Percentiles rank a stretch among this genome's conserved stretches.
Conservation (phyloP, 371 early-diverging fungal genomes). For the Mucor saturninus region DNA sequence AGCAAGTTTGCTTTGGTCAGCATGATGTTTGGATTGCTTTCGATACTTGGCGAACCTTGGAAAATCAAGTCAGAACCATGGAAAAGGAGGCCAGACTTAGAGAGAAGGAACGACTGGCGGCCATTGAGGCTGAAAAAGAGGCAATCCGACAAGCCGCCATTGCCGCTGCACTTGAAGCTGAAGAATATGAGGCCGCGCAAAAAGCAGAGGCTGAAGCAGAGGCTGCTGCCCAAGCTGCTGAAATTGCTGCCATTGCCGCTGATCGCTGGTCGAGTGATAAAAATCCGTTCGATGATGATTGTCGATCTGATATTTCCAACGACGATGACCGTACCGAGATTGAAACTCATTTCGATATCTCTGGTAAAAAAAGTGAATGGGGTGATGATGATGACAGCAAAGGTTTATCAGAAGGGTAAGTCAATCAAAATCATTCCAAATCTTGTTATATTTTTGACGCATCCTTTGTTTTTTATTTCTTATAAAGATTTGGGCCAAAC, state of each 20-base stretch:
- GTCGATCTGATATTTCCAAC: slow-evolving; percentile 35
- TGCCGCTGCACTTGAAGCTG: slow-evolving; percentile 38
- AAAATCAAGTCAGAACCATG: slow-evolving; percentile 70
- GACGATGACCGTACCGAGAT: slow-evolving; percentile 44
- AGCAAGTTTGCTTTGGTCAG: slow-evolving; percentile 49
- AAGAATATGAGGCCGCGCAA: slow-evolving; percentile 29
- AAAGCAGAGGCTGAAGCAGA: slow-evolving; percentile 42
- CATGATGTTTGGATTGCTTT: slow-evolving; percentile 66
- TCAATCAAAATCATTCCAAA: background rate
- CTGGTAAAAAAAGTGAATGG: slow-evolving; percentile 40
- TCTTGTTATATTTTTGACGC: background rate
- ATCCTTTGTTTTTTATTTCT: background rate
- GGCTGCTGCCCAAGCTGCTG: slow-evolving; percentile 45
- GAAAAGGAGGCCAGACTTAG: slow-evolving; percentile 70
- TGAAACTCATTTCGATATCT: slow-evolving; percentile 25
- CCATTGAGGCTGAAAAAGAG: slow-evolving; percentile 37
- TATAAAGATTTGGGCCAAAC: slow-evolving; percentile 40
- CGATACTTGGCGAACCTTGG: slow-evolving; percentile 75
- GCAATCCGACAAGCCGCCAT: slow-evolving; percentile 39
- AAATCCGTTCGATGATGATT: slow-evolving; percentile 44
- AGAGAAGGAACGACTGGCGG: slow-evolving; percentile 39
- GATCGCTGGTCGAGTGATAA: slow-evolving; percentile 27
- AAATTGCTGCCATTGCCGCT: slow-evolving; percentile 30
- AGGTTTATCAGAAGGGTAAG: slow-evolving; percentile 38
- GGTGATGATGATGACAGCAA: slow-evolving; percentile 34